phyloP scores from a whole-genome alignment of 2,329 filamentous ascomycete genomes.

The Sporothrix schenckii region DNA sequence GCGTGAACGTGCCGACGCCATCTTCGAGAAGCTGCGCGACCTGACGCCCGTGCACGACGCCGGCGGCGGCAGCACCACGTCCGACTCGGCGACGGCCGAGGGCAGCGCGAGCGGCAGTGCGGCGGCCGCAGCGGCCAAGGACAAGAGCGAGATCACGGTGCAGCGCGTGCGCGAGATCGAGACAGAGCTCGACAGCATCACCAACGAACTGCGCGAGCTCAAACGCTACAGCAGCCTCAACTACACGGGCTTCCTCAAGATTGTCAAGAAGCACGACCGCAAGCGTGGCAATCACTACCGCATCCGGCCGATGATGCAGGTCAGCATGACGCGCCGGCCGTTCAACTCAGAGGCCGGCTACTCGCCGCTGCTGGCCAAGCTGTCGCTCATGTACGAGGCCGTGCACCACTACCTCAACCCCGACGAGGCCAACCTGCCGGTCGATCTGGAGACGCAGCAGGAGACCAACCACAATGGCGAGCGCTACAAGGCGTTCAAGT shows the following conservation, averaged over 20 bases:
- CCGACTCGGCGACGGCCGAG: constrained; percentile 6
- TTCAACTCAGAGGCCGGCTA: constrained; percentile 94
- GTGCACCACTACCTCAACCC: constrained; percentile 79
- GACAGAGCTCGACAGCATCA: constrained; percentile 81
- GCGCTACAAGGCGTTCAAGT: constrained; percentile 84
- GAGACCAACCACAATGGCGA: constrained; percentile 65
- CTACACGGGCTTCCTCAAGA: constrained; percentile 97
- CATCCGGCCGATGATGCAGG: constrained; percentile 87
- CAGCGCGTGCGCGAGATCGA: constrained; percentile 70
- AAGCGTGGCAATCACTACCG: constrained; percentile 85
- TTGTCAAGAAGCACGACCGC: constrained; percentile 98
- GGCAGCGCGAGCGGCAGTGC: constrained; percentile 47
- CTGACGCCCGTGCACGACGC: constrained; percentile 69
- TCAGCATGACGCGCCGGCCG: constrained; percentile 81
- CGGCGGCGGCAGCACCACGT: constrained; percentile 41
- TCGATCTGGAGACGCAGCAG: constrained; percentile 56
- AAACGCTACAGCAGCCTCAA: constrained; percentile 96
- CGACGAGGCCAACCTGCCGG: constrained; percentile 44
- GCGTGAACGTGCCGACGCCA: constrained; percentile 57
- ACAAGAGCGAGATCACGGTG: constrained; percentile 53
- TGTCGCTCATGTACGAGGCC: constrained; percentile 95
- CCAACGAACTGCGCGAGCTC: constrained; percentile 86
- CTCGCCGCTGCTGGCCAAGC: constrained; percentile 81
- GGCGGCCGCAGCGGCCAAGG: constrained; percentile 32
- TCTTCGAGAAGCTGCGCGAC: constrained; percentile 74